A percentile compares a stretch with the other conserved stretches of the same genome.
phyloP scores from a whole-genome alignment of 108 stramenopile species.

The Schizochytrium sp. region DNA sequence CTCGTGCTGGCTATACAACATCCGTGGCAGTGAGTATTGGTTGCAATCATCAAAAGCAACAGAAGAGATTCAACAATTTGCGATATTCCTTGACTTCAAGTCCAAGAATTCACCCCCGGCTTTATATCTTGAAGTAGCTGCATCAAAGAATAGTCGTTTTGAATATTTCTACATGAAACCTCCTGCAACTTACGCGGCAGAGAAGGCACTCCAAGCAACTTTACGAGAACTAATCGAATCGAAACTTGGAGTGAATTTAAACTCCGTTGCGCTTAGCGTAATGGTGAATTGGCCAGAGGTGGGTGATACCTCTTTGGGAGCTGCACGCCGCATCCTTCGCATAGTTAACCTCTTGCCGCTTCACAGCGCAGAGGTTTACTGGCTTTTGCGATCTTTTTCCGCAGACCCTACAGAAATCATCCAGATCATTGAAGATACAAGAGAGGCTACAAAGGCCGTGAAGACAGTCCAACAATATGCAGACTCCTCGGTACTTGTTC shows the following conservation, averaged over 20 bases:
- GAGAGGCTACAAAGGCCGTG: not conserved
- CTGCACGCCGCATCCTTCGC: conserved; percentile 13
- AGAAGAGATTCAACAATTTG: not conserved
- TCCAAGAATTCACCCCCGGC: not conserved
- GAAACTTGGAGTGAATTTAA: too few relatives aligned
- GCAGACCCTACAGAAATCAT: not conserved
- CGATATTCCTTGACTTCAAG: not conserved
- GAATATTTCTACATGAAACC: not conserved
- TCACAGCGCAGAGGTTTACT: not conserved
- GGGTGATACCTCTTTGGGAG: not conserved
- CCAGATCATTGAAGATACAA: not conserved
- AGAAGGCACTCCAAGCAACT: not conserved
- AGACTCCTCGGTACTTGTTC: too few relatives aligned
- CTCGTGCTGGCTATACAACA: conserved; percentile 34
- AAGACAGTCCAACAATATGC: not conserved
- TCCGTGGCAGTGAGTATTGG: conserved; percentile 22
- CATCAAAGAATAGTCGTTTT: not conserved
- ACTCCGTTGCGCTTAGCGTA: not conserved
- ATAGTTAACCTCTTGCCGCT: not conserved
- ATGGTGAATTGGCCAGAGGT: not conserved
- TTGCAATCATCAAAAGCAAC: not conserved
- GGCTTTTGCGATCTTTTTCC: not conserved
- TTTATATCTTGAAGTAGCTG: not conserved
- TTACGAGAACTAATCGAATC: not conserved
- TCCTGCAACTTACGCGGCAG: not conserved